Percentiles rank a stretch among this genome's conserved stretches.
Evolutionary conservation across 192 early-diverging fungal genomes (phyloP).

Genomic region (Coemansia reversa): DNA sequence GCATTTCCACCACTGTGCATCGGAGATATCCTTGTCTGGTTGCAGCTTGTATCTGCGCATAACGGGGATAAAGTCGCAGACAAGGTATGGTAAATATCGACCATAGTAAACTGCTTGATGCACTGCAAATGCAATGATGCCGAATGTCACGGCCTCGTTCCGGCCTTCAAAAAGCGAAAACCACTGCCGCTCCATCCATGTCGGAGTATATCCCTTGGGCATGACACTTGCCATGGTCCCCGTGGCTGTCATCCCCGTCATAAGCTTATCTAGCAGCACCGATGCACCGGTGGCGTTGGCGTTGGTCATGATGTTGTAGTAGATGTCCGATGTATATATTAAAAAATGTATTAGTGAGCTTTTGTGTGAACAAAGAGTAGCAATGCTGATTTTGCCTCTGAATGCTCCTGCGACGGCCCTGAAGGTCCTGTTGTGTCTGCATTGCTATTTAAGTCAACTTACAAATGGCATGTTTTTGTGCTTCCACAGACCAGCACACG

Average conservation of each 20-base stretch:
- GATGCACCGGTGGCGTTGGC: constrained; percentile 7
- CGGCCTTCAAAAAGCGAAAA: constrained; percentile 63
- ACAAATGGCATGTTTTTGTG: constrained; percentile 1
- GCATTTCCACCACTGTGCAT: constrained; percentile 60
- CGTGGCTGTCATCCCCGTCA: constrained; percentile 23
- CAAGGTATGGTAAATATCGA: constrained; percentile 77
- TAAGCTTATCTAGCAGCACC: constrained; percentile 25
- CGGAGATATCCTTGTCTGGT: constrained; percentile 57
- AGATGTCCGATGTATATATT: background rate
- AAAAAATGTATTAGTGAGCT: background rate
- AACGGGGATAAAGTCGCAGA: constrained; percentile 82
- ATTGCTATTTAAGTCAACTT: background rate
- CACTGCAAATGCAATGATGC: constrained; percentile 72
- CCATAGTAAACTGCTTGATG: constrained; percentile 92
- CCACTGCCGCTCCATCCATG: constrained; percentile 62
- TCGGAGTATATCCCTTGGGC: constrained; percentile 24
- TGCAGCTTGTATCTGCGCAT: constrained; percentile 73
- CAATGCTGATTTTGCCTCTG: background rate
- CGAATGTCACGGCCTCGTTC: constrained; percentile 66
- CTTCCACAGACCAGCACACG: no score
- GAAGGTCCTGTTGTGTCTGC: background rate
- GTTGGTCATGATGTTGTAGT: constrained; percentile 4
- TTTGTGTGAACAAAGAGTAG: background rate
- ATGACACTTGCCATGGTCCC: constrained; percentile 14
- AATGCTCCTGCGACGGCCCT: background rate